Conservation (phyloP, 2,329 filamentous ascomycete species). For the Cladophialophora yegresii region DNA sequence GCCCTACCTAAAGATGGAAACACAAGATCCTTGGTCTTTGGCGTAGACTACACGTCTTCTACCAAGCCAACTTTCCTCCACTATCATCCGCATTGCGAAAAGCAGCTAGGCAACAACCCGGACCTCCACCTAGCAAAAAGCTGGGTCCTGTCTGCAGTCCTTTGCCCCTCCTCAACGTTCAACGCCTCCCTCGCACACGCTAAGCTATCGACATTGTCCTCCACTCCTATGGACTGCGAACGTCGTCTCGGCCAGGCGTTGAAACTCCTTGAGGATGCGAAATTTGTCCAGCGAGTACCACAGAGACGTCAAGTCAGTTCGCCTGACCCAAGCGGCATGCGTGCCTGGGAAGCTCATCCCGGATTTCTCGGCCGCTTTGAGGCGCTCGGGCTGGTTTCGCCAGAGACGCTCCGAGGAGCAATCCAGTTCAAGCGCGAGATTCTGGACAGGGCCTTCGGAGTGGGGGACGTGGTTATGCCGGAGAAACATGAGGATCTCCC, state of each 20-base stretch:
- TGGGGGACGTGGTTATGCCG: constrained; percentile 24
- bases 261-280: constrained; percentile 42
- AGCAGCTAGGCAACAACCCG: constrained; percentile 13
- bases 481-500: constrained; percentile 40
- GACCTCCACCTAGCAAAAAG: constrained; percentile 43
- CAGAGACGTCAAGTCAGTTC: neutral
- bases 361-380: constrained; percentile 48
- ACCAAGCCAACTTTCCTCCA: constrained; percentile 10
- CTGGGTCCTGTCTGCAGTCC: constrained; percentile 53
- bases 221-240: constrained; percentile 32
- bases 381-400: constrained; percentile 46
- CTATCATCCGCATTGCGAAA: constrained; percentile 13
- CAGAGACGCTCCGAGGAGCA: constrained; percentile 46
- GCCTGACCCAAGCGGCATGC: constrained; percentile 38
- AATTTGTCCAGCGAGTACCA: constrained; percentile 22
- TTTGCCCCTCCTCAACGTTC: constrained; percentile 49
- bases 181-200: constrained; percentile 42
- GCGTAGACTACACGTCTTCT: constrained; percentile 32
- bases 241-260: constrained; percentile 45
- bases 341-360: constrained; percentile 24
- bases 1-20: constrained; percentile 40
- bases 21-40: constrained; percentile 43
- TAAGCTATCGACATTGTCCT: constrained; percentile 36
- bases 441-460: constrained; percentile 46
- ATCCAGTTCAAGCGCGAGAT: constrained; percentile 46